Evolutionary conservation across 2,329 filamentous ascomycete genomes (phyloP).

Genomic region (Neurospora sp.): DNA sequence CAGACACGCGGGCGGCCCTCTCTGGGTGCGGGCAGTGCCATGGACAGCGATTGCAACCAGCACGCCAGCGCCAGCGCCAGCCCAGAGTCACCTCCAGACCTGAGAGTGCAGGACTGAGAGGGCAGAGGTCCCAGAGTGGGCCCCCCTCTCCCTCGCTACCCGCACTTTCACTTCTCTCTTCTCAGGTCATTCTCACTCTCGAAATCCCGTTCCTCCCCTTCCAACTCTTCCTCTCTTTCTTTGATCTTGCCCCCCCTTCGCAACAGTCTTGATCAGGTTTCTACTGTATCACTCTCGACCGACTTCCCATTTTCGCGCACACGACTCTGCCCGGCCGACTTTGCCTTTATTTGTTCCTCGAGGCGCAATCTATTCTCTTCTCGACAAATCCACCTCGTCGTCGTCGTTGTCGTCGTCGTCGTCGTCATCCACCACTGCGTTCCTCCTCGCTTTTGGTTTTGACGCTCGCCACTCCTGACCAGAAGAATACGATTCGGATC

Average conservation of each 20-base stretch:
- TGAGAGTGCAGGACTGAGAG: not conserved
- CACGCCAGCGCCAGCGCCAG: not conserved
- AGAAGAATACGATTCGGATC: not conserved
- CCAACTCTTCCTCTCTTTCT: conserved; percentile 20
- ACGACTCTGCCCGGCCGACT: conserved; percentile 15
- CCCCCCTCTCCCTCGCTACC: conserved; percentile 15
- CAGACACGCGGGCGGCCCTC: not conserved
- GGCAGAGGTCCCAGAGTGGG: conserved; percentile 7
- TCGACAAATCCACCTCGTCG: conserved; percentile 1
- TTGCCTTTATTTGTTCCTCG: conserved; percentile 20
- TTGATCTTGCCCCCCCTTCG: conserved; percentile 4
- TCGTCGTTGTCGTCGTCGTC: not conserved
- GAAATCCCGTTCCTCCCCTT: conserved; percentile 15
- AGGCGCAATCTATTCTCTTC: conserved; percentile 20
- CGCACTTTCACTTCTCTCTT: conserved; percentile 6
- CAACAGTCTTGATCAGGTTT: not conserved
- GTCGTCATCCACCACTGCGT: not conserved
- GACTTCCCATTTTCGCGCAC: conserved; percentile 10
- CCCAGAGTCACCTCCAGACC: not conserved
- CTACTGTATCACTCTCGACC: conserved; percentile 3
- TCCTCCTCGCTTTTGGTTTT: not conserved
- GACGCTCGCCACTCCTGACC: not conserved
- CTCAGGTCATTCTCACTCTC: conserved; percentile 11
- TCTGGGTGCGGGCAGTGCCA: not conserved
- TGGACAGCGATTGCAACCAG: not conserved